Evolutionary conservation across 2,329 filamentous ascomycete species (phyloP).

Genomic region (Monilinia fructigena): DNA sequence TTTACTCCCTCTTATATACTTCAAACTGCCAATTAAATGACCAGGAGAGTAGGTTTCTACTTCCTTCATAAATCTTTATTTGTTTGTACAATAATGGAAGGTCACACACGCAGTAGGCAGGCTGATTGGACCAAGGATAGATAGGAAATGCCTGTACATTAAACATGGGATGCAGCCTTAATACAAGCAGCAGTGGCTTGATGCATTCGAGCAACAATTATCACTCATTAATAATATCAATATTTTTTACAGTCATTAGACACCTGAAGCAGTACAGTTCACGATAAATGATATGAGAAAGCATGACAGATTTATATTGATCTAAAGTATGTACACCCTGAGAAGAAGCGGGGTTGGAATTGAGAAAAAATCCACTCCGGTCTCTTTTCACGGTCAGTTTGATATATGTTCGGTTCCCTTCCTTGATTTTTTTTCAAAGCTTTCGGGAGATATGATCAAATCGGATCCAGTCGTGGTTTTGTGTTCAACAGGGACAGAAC

Average conservation of each 20-base stretch:
- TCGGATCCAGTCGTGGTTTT: not conserved
- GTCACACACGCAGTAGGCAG: not conserved
- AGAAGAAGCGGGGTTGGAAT: not conserved
- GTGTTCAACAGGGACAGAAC: no score
- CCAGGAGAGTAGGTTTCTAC: no score
- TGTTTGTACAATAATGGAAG: not conserved
- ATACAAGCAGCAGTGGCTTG: not conserved
- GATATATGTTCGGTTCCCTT: not conserved
- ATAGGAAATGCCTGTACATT: not conserved
- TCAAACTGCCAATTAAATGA: no score
- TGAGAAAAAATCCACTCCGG: not conserved
- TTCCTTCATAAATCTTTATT: no score
- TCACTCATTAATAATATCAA: not conserved
- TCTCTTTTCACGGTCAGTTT: not conserved
- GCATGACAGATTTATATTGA: not conserved
- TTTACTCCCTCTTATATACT: no score
- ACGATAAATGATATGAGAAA: not conserved
- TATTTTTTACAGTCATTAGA: no score
- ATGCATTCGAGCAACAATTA: not conserved
- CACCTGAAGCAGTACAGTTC: not conserved
- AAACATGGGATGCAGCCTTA: not conserved
- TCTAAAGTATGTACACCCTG: not conserved
- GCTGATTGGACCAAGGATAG: no score
- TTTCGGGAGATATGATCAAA: not conserved
- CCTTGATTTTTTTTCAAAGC: not conserved